These are phyloP conservation scores for Acacia confusa DNA, from an alignment of 306 rosid species.

Conservation along the genomic window DNA sequence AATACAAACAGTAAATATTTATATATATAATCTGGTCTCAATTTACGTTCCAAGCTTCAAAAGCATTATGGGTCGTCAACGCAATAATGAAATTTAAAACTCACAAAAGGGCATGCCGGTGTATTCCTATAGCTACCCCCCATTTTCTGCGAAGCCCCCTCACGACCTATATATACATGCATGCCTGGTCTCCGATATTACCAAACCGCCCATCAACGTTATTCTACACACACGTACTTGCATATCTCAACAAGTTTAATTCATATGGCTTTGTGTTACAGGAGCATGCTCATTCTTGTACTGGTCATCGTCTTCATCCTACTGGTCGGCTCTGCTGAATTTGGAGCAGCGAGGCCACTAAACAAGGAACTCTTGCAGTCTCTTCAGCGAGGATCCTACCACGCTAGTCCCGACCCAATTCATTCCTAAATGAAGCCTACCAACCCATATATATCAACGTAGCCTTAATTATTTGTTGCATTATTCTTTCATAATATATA, in stretches of 20 bases:
- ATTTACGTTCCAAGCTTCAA: background rate
- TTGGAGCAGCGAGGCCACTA: constrained; percentile 31
- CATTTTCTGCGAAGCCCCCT: background rate
- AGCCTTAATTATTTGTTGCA: background rate
- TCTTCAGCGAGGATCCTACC: background rate
- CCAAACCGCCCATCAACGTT: background rate
- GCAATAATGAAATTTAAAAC: background rate
- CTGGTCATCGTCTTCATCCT: constrained; percentile 3
- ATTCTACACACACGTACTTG: background rate
- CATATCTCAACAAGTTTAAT: background rate
- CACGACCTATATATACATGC: background rate
- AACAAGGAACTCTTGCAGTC: background rate
- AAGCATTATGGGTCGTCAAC: background rate
- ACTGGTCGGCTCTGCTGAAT: constrained; percentile 12
- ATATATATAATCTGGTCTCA: background rate
- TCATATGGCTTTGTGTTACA: constrained; percentile 23
- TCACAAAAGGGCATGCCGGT: background rate
- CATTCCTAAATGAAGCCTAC: background rate
- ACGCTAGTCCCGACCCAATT: background rate
- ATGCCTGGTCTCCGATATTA: background rate
- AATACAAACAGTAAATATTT: background rate
- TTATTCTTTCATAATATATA: background rate
- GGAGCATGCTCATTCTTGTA: constrained; percentile 18
- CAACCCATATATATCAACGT: background rate
- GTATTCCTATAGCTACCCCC: background rate